Base-by-base conservation (phyloP, 73 alveolate genomes). In the Paramecium pentaurelia region DNA sequence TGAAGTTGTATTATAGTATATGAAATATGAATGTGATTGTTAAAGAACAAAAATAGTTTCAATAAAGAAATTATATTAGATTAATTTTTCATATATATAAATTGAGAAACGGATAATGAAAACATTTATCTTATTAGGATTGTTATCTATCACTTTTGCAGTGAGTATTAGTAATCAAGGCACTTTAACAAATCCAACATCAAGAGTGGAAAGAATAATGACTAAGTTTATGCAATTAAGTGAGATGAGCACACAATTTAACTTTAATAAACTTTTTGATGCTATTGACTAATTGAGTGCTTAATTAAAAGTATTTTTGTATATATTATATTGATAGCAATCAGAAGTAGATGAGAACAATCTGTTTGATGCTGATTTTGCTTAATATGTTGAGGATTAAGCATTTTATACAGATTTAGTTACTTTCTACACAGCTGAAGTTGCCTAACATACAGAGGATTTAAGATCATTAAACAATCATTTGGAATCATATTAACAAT, bases 261-360 rank as follows among this genome's bases (percentile, higher is more conserved):
- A 80, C 58, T 80, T 80, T 47, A 80, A 80, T 14, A 80, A 80
- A 47, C 58, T 80, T 25, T 80, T 80, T 36, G 91, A 42, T 22
- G 91, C 91, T 2, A 80, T 80, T 20, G 91, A 80, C 30, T 34
- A 80, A 45, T 80, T 80, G 27, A 80, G 77, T 32, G 51, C 40
- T 18, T 40, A 28, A 40, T 25, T 80, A 10, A 80, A 49, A 25
- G 91, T 80, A 80, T 20, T 0, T 16, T 18, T 7, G 9, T 14
- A 3, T 18, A 80, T 3, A 7, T 80, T 7, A 45, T 27, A 8
- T 0, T 30, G 7, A 27, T 44, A 80, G 73, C 8, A 80, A 40
- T 80, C 91, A 80, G 47, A 80, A 80, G 58, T 32, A 22, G 91
- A 80, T 2, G 91, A 80, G 73, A 47, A 80, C 71, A 40, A 42